Base-by-base conservation (phyloP, 2,329 filamentous ascomycete genomes). In the Ophiostoma populinum region DNA sequence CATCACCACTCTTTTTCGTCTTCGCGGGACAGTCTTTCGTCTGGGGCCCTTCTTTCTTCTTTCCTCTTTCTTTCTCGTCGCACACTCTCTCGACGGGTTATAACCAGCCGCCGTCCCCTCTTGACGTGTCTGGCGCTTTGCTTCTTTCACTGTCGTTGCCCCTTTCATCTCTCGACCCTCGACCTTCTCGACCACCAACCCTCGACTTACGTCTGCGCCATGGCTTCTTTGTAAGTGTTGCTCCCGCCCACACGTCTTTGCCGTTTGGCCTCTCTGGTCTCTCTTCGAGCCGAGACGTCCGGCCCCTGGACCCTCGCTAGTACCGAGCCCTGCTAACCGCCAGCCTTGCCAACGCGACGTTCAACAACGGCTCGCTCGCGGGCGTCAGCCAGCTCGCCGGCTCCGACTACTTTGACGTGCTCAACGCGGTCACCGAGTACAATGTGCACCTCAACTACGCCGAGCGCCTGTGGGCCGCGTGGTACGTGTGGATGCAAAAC, bases 401-500 rank as follows among this genome's bases (percentile, higher is more conserved):
- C 44, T 58, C 59, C 41, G 59, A 61, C 46, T 72, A 71, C 51
- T 56, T 69, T 26, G 59, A 56, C 45, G 67, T 76, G 43, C 65
- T 72, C 49, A 67, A 75, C 43, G 69, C 75, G 52, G 63, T 77
- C 16, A 62, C 67, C 50, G 73, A 74, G 52, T 67, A 72, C 66
- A 90, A 93, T 69, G 70, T 92, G 39, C 72, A 85, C 46, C 74
- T 98, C 51, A 94, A 83, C 58, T 66, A 82, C 44, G 62, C 75
- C 50, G 90, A 98, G 67, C 76, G 77, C 52, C 65, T 93, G 46
- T 98, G 90, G 90, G 79, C 81, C 58, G 75, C 85, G 26, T 95
- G 85, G 87, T 98, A 98, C 56, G 71, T 87, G 12, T 98, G 76
- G 69, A 93, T 95, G 79, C 82, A 92, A 56, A 98, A 98, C 56